Conservation (phyloP, 2,329 filamentous ascomycete species). For the Cladorrhinum sp. region DNA sequence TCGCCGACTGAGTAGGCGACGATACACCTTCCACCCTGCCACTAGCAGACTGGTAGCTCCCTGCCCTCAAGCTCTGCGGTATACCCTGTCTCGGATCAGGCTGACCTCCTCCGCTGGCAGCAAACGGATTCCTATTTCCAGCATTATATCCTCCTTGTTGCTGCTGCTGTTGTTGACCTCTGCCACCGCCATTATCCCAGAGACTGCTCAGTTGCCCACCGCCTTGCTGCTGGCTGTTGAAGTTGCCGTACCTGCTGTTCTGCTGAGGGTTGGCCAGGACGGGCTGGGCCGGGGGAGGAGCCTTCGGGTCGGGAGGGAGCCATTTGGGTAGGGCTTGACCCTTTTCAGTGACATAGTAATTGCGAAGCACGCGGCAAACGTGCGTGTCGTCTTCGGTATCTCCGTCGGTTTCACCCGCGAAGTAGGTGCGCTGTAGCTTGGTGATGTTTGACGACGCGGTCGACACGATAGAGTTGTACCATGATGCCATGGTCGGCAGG, state of each 20-base stretch:
- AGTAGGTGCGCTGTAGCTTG: conserved; percentile 66
- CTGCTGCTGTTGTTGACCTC: conserved; percentile 37
- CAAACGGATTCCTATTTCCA: conserved; percentile 31
- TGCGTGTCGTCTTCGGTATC: conserved; percentile 88
- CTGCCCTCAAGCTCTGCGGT: conserved; percentile 68
- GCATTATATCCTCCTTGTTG: conserved; percentile 22
- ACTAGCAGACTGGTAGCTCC: conserved; percentile 64
- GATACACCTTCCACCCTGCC: conserved; percentile 11
- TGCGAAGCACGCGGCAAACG: conserved; percentile 86
- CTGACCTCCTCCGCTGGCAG: conserved; percentile 39
- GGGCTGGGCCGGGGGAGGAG: conserved; percentile 53
- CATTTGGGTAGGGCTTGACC: conserved; percentile 76
- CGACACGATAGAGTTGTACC: conserved; percentile 77
- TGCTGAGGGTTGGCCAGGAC: conserved; percentile 46
- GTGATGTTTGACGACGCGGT: conserved; percentile 65
- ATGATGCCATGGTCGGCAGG: conserved; percentile 61
- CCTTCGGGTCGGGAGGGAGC: conserved; percentile 88
- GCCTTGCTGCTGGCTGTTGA: conserved; percentile 31
- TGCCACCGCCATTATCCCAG: conserved; percentile 51
- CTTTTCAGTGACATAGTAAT: conserved; percentile 82
- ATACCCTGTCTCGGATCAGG: conserved; percentile 36
- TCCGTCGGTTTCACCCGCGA: conserved; percentile 63
- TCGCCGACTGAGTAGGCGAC: conserved; percentile 23
- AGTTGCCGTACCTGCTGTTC: conserved; percentile 52
- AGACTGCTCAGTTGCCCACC: conserved; percentile 48